phyloP scores from a whole-genome alignment of 2,329 filamentous ascomycete genomes.

The Colletotrichum sp. region DNA sequence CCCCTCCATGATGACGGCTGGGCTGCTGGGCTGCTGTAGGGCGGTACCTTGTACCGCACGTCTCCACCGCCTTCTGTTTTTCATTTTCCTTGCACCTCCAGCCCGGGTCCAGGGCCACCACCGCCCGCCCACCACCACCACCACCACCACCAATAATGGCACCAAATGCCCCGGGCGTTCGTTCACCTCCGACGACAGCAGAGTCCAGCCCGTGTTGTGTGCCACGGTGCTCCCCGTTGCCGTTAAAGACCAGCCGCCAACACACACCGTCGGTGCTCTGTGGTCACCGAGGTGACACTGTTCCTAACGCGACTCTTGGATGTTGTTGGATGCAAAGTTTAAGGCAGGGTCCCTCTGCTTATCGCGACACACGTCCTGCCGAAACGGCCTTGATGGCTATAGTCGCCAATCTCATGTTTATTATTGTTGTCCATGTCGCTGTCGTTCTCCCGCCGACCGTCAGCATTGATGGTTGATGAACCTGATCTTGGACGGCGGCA shows the following conservation, averaged over 20 bases:
- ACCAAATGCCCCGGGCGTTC: not conserved
- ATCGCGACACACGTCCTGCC: not conserved
- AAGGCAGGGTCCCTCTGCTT: not conserved
- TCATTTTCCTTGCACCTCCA: not conserved
- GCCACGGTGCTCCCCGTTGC: slow-evolving; percentile 1
- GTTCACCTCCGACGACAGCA: not conserved
- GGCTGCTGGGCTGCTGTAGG: not conserved
- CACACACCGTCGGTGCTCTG: slow-evolving; percentile 1
- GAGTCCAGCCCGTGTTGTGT: not conserved
- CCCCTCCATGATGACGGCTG: slow-evolving; percentile 20
- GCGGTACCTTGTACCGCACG: slow-evolving; percentile 6
- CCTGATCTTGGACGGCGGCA: not conserved
- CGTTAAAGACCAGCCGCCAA: not conserved
- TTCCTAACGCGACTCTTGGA: slow-evolving; percentile 12
- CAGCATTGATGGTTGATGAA: not conserved
- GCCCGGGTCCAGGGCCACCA: not conserved
- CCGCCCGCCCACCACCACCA: not conserved
- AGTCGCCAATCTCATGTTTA: not conserved
- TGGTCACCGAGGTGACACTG: slow-evolving; percentile 20
- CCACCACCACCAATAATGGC: not conserved
- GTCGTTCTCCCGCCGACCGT: not conserved
- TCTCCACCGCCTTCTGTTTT: not conserved
- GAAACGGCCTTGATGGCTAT: not conserved
- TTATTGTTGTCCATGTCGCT: not conserved
- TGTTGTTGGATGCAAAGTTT: slow-evolving; percentile 11